A percentile compares a stretch with the other conserved stretches of the same genome.
Evolutionary conservation across 352 stramenopile genomes (phyloP).

Genomic region (Globisporangium canariense): DNA sequence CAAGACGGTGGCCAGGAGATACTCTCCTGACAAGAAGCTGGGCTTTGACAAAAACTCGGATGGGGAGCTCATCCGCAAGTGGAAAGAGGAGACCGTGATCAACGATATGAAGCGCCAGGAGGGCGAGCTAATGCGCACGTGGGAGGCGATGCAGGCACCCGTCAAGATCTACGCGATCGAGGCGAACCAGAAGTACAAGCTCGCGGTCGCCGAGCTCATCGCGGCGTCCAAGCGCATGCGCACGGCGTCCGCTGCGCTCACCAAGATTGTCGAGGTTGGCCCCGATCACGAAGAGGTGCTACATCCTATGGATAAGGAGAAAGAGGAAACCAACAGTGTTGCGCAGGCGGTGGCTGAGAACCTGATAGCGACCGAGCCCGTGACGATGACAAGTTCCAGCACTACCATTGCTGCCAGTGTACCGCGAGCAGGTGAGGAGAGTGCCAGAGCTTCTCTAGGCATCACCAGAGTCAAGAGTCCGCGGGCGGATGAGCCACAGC

Average conservation of each 20-base stretch:
- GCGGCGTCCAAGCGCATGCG: slow-evolving; percentile 8
- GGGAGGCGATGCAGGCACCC: slow-evolving; percentile 57
- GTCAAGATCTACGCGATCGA: slow-evolving; percentile 66
- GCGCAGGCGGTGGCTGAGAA: background rate
- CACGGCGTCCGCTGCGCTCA: slow-evolving; percentile 1
- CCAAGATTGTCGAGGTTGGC: background rate
- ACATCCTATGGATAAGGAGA: too few relatives aligned
- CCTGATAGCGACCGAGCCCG: slow-evolving; percentile 5
- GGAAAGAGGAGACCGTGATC: slow-evolving; percentile 45
- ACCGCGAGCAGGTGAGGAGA: background rate
- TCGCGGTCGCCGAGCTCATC: slow-evolving; percentile 23
- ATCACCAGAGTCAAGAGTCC: background rate
- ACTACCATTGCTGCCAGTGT: background rate
- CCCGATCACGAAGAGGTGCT: background rate
- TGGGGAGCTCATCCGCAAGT: slow-evolving; percentile 62
- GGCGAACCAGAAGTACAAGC: slow-evolving; percentile 47
- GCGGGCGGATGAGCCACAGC: background rate
- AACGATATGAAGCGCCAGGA: slow-evolving; percentile 35
- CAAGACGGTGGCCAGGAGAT: slow-evolving; percentile 41
- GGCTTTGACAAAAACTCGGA: slow-evolving; percentile 54
- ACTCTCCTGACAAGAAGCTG: slow-evolving; percentile 45
- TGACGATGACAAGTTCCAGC: background rate
- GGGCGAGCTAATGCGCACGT: slow-evolving; percentile 50
- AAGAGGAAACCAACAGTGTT: background rate
- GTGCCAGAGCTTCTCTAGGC: background rate